Base-by-base conservation (phyloP, 441 rosid species). In the Populus hybrid region DNA sequence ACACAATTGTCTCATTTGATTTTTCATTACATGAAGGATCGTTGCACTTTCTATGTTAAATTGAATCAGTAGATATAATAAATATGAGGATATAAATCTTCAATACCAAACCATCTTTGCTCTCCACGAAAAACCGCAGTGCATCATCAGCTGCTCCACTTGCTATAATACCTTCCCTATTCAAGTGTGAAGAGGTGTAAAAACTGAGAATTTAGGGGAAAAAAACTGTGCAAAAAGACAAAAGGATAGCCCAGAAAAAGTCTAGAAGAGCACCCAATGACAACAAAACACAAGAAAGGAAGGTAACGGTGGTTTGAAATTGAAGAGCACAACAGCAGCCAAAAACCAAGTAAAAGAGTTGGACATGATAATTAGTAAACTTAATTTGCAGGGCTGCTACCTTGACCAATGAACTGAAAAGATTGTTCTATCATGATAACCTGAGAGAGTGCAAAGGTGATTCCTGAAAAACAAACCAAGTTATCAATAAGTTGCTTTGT, bases 91-190 rank as follows among this genome's bases (percentile, higher is more conserved):
- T 6, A 26, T 76, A 80, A 74, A 19, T 53, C 50, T 63, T 69
- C 72, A 81, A 67, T 89, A 94, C 99, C 86, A 74, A 84, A 79
- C 78, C 70, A 72, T 80, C 77, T 78, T 79, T 79, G 73, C 74
- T 78, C 77, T 79, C 83, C 73, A 75, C 89, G 82, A 94, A 96
- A 83, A 91, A 83, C 34, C 93, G 81, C 66, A 96, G 83, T 40
- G 97, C 97, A 88, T 94, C 92, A 89, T 94, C 99, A 57, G 97
- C 99, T 57, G 97, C 98, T 82, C 95, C 99, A 86, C 91, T 94
- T 63, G 91, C 98, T 83, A 96, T 91, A 74, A 94, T 82, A 69
- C 89, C 96, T 61, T 94, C 97, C 88, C 99, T 96, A 85, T 69
- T 68, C 77, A 46, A 79, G 65, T 68, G 78, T 53, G 9, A 53